These are phyloP conservation scores for Fraxinus dipetala DNA, from an alignment of 305 asterid genomes.

Conservation along the genomic window DNA sequence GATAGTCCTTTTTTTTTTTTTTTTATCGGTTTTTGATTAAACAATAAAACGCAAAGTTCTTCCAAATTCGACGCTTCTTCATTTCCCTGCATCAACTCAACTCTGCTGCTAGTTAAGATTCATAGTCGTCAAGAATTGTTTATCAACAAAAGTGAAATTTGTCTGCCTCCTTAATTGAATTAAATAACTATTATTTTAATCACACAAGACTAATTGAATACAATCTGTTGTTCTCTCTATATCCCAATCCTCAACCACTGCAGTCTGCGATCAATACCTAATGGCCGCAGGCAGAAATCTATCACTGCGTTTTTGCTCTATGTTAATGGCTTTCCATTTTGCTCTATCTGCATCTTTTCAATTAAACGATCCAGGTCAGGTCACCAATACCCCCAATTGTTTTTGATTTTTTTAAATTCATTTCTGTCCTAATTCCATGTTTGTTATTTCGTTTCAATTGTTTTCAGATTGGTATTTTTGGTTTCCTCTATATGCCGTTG, in stretches of 20 bases:
- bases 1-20: not conserved
- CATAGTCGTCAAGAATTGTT: not conserved
- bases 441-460: not conserved
- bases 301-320: constrained; percentile 28
- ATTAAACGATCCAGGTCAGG: constrained; percentile 72
- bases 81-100: not conserved
- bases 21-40: too few species aligned
- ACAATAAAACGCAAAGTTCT: too few species aligned
- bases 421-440: not conserved
- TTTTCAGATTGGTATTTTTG: constrained; percentile 74
- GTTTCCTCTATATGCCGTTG: constrained; percentile 63
- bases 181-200: too few species aligned
- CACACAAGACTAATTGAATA: not conserved
- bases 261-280: not conserved
- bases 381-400: not conserved
- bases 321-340: constrained; percentile 59
- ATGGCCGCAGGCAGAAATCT: constrained; percentile 22
- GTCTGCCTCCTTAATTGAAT: not conserved
- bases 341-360: constrained; percentile 60
- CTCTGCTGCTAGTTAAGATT: not conserved
- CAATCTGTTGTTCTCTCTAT: not conserved
- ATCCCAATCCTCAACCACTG: constrained; percentile 15
- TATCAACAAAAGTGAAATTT: not conserved
- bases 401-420: not conserved
- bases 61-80: not conserved